A percentile compares a stretch with the other conserved stretches of the same genome.
Evolutionary conservation across 208 protist species (phyloP).

Genomic region (Phytomonas serpens): DNA sequence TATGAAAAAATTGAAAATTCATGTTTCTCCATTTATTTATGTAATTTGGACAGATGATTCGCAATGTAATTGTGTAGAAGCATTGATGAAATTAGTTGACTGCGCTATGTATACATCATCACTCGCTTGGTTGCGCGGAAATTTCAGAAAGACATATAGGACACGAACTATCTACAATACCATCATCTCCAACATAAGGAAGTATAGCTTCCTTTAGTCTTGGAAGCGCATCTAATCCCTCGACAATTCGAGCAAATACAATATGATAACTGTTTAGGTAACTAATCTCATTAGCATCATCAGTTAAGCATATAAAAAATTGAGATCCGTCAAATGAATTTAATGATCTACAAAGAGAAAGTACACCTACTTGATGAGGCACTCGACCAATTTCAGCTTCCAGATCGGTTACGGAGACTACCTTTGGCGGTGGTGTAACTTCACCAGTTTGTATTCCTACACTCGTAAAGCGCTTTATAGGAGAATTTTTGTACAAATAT

Average conservation of each 20-base stretch:
- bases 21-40: neutral
- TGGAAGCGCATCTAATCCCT: constrained; percentile 37
- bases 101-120: constrained; percentile 8
- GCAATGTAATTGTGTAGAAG: neutral
- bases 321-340: constrained; percentile 47
- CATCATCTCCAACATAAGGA: constrained; percentile 39
- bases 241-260: constrained; percentile 60
- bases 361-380: constrained; percentile 35
- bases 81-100: neutral
- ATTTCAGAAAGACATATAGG: constrained; percentile 17
- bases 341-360: constrained; percentile 60
- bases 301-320: constrained; percentile 81
- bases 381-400: constrained; percentile 56
- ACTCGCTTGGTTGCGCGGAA: constrained; percentile 5
- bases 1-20: neutral
- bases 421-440: constrained; percentile 23
- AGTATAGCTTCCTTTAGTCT: constrained; percentile 26
- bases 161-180: constrained; percentile 25
- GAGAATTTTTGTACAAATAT: constrained; percentile 41
- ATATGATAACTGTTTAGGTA: constrained; percentile 62
- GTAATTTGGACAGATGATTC: neutral
- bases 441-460: constrained; percentile 72
- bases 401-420: constrained; percentile 33
- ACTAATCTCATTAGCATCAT: constrained; percentile 45
- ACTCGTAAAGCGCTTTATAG: constrained; percentile 51